phyloP scores from a whole-genome alignment of 306 rosid genomes.

The Trifolium subterraneum region DNA sequence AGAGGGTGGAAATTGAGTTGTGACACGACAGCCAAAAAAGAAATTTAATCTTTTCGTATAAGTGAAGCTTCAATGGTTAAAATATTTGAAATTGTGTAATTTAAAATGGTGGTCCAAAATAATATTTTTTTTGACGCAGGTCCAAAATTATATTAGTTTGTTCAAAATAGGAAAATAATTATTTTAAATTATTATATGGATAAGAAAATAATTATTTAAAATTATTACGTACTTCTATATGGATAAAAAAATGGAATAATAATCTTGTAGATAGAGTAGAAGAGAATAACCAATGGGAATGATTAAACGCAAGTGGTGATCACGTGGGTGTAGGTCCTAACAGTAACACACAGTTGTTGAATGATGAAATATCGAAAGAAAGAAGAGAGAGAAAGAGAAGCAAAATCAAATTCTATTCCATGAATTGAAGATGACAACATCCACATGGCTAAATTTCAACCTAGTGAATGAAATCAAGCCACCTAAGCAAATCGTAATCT shows the following conservation, averaged over 20 bases:
- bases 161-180: not conserved
- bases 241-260: not conserved
- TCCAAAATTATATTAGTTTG: no score
- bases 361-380: conserved; percentile 11
- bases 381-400: not conserved
- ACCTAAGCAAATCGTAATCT: conserved; percentile 56
- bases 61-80: no score
- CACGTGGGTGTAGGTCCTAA: conserved; percentile 39
- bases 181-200: not conserved
- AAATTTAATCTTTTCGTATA: no score
- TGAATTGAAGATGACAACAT: conserved; percentile 23
- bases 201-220: not conserved
- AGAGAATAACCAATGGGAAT: not conserved
- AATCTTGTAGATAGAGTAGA: not conserved
- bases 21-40: no score
- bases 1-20: no score
- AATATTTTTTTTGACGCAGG: no score
- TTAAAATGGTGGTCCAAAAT: no score
- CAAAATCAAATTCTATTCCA: conserved; percentile 29
- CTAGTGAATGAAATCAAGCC: conserved; percentile 45
- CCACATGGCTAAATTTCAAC: conserved; percentile 42
- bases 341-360: conserved; percentile 25
- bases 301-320: not conserved
- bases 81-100: no score
- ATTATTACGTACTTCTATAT: no score